A percentile compares a stretch with the other conserved stretches of the same genome.
These are phyloP conservation scores for Nothophaeocryptopus gaeumannii DNA, from an alignment of 2,329 filamentous ascomycete species.

Conservation along the genomic window DNA sequence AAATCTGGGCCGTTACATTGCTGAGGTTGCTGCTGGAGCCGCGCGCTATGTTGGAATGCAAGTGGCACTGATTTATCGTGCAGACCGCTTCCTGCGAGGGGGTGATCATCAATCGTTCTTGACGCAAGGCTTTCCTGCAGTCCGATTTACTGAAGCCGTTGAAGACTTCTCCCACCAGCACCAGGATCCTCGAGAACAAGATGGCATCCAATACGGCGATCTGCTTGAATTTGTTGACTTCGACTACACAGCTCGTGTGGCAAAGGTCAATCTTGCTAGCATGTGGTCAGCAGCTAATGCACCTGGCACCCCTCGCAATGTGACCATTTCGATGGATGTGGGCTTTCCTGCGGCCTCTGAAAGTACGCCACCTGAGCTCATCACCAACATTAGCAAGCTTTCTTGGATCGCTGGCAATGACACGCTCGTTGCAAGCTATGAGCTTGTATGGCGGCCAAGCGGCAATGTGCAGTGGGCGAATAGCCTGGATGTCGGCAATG, in stretches of 20 bases:
- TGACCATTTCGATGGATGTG: slow-evolving; percentile 39
- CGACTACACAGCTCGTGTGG: slow-evolving; percentile 54
- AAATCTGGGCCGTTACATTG: slow-evolving; percentile 55
- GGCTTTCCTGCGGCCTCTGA: slow-evolving; percentile 28
- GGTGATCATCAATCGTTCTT: slow-evolving; percentile 59
- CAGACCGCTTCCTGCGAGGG: slow-evolving; percentile 56
- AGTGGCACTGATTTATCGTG: slow-evolving; percentile 55
- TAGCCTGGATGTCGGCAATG: slow-evolving; percentile 46
- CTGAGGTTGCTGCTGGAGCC: slow-evolving; percentile 53
- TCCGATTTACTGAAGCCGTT: slow-evolving; percentile 57
- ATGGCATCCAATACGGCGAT: slow-evolving; percentile 56
- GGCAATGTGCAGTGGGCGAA: slow-evolving; percentile 44
- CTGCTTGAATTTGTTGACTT: slow-evolving; percentile 58
- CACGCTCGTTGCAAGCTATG: slow-evolving; percentile 47
- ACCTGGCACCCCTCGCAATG: slow-evolving; percentile 51
- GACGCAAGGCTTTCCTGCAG: slow-evolving; percentile 53
- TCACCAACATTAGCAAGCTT: slow-evolving; percentile 49
- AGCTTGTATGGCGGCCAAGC: slow-evolving; percentile 56
- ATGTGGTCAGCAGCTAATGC: slow-evolving; percentile 55
- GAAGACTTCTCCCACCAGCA: slow-evolving; percentile 60
- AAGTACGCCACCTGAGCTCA: slow-evolving; percentile 23
- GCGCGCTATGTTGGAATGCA: slow-evolving; percentile 54
- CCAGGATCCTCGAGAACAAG: slow-evolving; percentile 51
- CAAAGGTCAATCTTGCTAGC: slow-evolving; percentile 54
- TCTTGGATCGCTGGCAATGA: slow-evolving; percentile 48